phyloP scores from a whole-genome alignment of 352 stramenopile species.

The Globisporangium iwayamae region DNA sequence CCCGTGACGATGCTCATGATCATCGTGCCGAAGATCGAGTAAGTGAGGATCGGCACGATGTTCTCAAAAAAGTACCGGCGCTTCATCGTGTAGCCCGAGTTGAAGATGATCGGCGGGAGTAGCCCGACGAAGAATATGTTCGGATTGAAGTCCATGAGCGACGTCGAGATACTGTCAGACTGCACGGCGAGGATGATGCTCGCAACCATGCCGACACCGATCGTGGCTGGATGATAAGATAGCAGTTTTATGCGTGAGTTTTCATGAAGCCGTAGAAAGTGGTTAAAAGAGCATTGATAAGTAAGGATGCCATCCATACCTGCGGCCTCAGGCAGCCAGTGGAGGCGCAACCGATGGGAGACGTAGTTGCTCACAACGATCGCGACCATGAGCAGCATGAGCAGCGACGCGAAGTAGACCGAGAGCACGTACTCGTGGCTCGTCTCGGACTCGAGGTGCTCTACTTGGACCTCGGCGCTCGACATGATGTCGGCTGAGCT shows the following conservation, averaged over 20 bases:
- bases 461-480: constrained; percentile 28
- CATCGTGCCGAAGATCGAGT: constrained; percentile 88
- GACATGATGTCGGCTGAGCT: constrained; percentile 13
- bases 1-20: constrained; percentile 87
- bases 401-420: constrained; percentile 72
- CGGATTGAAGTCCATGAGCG: constrained; percentile 86
- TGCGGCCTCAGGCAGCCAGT: constrained; percentile 68
- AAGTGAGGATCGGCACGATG: constrained; percentile 87
- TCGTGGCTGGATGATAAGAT: constrained; percentile 29
- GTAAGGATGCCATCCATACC: constrained; percentile 18
- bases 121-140: constrained; percentile 93
- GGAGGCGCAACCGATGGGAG: constrained; percentile 68
- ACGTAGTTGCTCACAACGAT: constrained; percentile 82
- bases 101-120: constrained; percentile 94
- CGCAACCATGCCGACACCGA: constrained; percentile 52
- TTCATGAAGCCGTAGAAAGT: neutral
- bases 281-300: constrained; percentile 1
- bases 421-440: constrained; percentile 77
- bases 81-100: constrained; percentile 92
- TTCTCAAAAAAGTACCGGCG: constrained; percentile 91
- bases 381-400: constrained; percentile 69
- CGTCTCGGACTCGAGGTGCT: constrained; percentile 41
- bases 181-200: constrained; percentile 61
- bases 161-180: constrained; percentile 63
- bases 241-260: too few species aligned